Evolutionary conservation across 1,139 yeast species (phyloP).

Genomic region (Geotrichum fermentans): DNA sequence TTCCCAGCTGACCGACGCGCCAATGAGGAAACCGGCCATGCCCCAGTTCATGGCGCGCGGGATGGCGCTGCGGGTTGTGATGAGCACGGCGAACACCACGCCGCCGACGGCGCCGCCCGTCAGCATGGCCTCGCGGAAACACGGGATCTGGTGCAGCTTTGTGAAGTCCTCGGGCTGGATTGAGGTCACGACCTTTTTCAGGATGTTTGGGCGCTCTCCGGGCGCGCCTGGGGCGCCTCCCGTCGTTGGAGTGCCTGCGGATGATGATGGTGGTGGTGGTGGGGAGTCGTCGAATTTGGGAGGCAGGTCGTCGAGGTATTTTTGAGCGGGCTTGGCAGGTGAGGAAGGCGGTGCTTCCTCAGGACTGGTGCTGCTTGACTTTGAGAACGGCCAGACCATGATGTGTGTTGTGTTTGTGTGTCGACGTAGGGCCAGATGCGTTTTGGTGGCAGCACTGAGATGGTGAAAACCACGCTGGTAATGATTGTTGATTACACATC

Average conservation of each 20-base stretch:
- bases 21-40: conserved; percentile 71
- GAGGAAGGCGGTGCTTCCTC: neutral
- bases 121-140: conserved; percentile 84
- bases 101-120: conserved; percentile 84
- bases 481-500: neutral
- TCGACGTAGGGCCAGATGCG: too few species aligned
- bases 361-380: neutral
- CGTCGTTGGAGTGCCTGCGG: neutral
- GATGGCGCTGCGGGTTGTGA: conserved; percentile 56
- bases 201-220: conserved; percentile 10
- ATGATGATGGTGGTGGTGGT: conserved; percentile 9
- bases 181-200: conserved; percentile 28
- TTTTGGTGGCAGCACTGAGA: neutral
- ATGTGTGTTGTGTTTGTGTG: neutral
- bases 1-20: conserved; percentile 86
- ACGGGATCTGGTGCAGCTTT: conserved; percentile 64
- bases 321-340: neutral
- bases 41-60: conserved; percentile 73
- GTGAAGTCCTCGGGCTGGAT: conserved; percentile 50
- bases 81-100: conserved; percentile 66
- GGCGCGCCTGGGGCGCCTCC: neutral
- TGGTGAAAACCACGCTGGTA: neutral
- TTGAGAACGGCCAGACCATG: conserved; percentile 21
- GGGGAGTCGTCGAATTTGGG: conserved; percentile 35
- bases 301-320: conserved; percentile 34